Conservation (phyloP, 306 rosid species). For the Benincasa hispida region DNA sequence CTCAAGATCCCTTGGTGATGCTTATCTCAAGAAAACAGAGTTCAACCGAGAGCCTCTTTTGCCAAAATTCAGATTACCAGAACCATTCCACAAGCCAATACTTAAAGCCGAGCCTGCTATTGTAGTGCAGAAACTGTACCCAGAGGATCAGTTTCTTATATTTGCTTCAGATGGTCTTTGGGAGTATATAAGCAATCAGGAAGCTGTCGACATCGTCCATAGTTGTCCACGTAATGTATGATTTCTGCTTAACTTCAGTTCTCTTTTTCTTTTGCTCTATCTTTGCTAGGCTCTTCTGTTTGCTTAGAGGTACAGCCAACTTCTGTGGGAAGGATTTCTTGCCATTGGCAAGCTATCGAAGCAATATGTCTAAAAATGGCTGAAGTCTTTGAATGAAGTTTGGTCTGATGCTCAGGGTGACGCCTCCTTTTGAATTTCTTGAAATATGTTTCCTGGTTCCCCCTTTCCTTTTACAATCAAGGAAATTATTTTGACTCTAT, state of each 20-base stretch:
- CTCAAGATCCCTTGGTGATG: conserved; percentile 97
- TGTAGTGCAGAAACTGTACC: conserved; percentile 44
- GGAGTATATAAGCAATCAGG: conserved; percentile 86
- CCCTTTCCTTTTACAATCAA: no score
- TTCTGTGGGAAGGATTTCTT: background rate
- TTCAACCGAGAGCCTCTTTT: conserved; percentile 71
- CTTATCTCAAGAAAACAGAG: conserved; percentile 72
- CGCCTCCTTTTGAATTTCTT: background rate
- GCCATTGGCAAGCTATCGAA: background rate
- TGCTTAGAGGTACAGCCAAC: background rate
- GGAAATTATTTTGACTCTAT: no score
- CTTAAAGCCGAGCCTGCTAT: conserved; percentile 79
- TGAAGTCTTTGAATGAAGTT: background rate
- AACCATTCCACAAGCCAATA: conserved; percentile 67
- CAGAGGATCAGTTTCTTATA: conserved; percentile 70
- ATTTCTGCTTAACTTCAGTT: conserved; percentile 4
- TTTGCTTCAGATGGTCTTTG: conserved; percentile 97
- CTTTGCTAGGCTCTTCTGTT: background rate
- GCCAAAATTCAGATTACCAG: conserved; percentile 63
- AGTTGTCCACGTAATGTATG: conserved; percentile 67
- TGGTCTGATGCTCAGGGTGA: background rate
- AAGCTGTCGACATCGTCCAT: conserved; percentile 79
- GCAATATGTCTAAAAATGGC: background rate
- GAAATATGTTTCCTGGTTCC: no score
- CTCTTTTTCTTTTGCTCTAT: conserved; percentile 2